Conservation (phyloP, 441 rosid genomes). For the Populus tomentosa region DNA sequence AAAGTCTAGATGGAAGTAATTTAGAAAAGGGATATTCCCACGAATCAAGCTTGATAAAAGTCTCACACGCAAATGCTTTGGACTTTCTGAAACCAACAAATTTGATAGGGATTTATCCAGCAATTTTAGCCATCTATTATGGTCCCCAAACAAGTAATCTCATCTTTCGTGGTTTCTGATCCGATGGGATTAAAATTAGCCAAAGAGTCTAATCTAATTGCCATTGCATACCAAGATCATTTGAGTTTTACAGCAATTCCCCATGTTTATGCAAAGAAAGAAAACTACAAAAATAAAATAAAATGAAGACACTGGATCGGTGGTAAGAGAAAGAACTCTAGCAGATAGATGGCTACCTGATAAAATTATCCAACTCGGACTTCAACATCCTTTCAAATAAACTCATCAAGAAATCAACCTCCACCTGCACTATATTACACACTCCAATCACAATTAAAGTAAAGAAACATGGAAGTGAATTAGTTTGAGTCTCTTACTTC, state of each 20-base stretch:
- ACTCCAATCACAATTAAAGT: neutral
- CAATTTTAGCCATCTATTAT: no score
- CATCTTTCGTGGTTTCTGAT: no score
- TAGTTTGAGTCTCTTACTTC: neutral
- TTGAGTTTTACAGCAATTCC: neutral
- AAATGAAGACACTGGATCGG: neutral
- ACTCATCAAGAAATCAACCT: constrained; percentile 38
- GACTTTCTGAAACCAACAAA: neutral
- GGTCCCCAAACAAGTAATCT: no score
- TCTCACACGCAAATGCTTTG: neutral
- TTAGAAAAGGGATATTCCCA: neutral
- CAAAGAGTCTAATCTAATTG: neutral
- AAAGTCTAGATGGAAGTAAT: neutral
- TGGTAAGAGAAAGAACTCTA: neutral
- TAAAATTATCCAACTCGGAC: constrained; percentile 25
- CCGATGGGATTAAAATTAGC: neutral
- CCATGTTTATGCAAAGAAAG: neutral
- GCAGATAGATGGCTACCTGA: constrained; percentile 4
- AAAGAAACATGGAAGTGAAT: no score
- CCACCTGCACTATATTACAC: constrained; percentile 25
- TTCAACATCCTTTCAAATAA: constrained; percentile 28
- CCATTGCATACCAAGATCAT: neutral
- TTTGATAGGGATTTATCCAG: neutral
- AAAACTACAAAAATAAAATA: no score
- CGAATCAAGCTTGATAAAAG: neutral